Base-by-base conservation (phyloP, 164 flowering plant species). In the Warburgia ugandensis region DNA sequence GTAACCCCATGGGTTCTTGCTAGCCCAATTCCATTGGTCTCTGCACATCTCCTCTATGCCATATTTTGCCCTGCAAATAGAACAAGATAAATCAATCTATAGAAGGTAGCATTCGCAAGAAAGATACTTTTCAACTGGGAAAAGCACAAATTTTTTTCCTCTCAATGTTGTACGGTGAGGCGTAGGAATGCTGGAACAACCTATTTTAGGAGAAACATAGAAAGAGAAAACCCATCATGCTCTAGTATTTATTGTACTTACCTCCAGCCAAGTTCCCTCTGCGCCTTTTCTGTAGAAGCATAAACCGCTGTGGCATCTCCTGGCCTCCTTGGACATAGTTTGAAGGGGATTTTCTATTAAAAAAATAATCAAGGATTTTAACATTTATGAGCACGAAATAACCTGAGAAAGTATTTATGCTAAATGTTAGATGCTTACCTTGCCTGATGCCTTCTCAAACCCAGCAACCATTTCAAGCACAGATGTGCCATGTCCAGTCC, bases 231-330 rank as follows among this genome's bases (percentile, higher is more conserved):
- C 46, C 12, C 11, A n/a, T 6, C 14, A 6, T 1, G 23, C 23
- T 22, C 27, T 13, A 43, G 4, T 43, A 10, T 17, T 43, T 6
- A 28, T 28, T 22, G 45, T 11, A 71, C 95, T 69, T 71, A 88
- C 98, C 75, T 88, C 99, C 99, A 92, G 37, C 83, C 81, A 50
- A 92, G 89, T 70, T 88, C 96, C 33, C 60, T 77, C 46, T 63
- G 63, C 31, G 99, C 99, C 68, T 84, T 88, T 57, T 76, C 81
- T 0, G 91, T 82, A 12, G 86, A 80, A 31, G 99, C 99, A 68
- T 83, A 92, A 54, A 88, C 95, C 35, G 73, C 83, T 6, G 83
- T 78, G n/a, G 96, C 95, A 77, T 92, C 99, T 55, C 99, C 97
- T 7, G 87, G 74, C 48, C 99, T 69, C 59, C 95, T 78, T 47